phyloP scores from a whole-genome alignment of 805 yeast species.

The Candida odintsovae region DNA sequence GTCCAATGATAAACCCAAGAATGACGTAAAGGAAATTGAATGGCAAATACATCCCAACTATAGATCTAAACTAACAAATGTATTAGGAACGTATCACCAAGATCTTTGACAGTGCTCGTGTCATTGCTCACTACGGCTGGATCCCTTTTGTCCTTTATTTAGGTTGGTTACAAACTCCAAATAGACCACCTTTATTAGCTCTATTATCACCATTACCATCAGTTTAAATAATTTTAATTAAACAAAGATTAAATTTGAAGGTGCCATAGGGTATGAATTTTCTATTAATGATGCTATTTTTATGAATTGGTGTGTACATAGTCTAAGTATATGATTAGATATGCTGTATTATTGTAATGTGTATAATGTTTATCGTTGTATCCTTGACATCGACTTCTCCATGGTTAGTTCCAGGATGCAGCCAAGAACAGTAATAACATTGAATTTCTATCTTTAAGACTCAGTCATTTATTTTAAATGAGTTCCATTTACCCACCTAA shows the following conservation, averaged over 20 bases:
- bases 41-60: no score
- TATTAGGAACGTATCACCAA: conserved; percentile 78
- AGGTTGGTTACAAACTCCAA: conserved; percentile 78
- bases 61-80: conserved; percentile 2
- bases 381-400: no score
- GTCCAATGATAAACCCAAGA: no score
- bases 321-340: not conserved
- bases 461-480: no score
- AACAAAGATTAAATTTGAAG: not conserved
- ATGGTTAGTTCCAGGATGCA: no score
- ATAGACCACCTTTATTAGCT: conserved; percentile 75
- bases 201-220: conserved; percentile 78
- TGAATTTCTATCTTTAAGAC: no score
- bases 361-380: no score
- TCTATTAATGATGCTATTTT: not conserved
- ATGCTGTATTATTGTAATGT: not conserved
- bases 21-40: no score
- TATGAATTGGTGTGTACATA: not conserved
- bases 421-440: no score
- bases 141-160: conserved; percentile 90
- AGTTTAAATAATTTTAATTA: no score
- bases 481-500: not conserved
- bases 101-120: conserved; percentile 76
- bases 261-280: not conserved
- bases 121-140: conserved; percentile 93